Evolutionary conservation across 805 yeast genomes (phyloP), one percentile per base, ranked within the genome.

Genomic region (Citeromyces nyonsensis): DNA sequence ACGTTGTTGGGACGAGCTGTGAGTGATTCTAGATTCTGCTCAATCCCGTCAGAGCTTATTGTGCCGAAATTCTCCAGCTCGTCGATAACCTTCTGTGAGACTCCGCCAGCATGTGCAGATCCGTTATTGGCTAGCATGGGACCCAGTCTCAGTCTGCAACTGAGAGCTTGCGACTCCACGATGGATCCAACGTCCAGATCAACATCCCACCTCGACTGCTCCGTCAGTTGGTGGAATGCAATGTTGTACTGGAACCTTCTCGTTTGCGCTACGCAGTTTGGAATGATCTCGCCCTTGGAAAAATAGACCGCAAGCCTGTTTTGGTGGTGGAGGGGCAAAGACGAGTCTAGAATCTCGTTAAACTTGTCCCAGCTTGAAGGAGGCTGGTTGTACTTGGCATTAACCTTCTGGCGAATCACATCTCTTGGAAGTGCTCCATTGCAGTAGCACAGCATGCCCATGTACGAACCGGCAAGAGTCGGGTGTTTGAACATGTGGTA

Each of bases 381-480:
- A 4, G 51, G 49, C 2, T 44, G 41, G 2, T 47, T 44, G 35
- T 57, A 54, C 41, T 64, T 58, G 26, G 53, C 51, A 44, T 78
- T 79, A 22, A 83, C 38, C 15, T 56, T 59, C 50, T 84, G 77
- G 32, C 91, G 62, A 8, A 84, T 61, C 36, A 64, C 62, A 44
- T 85, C 95, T 40, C 96, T 61, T 0, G 95, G 94, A 31, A 85
- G 56, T 0, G 95, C 69, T 0, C 96, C 95, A 49, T 85, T 85
- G 47, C 93, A 80, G 51, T 85, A 85, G 50, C 96, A 85, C 34
- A 86, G 70, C 96, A 85, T 85, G 14, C 93, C 94, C 95, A 85
- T 86, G 49, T 73, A 85, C 25, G 77, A 73, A 25, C 63, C 63
- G 1, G 69, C 67, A 38, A 80, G 67, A 0, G 93, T 78, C 6